Evolutionary conservation across 31 red algal species (phyloP), one percentile per base, ranked within the genome.

Genomic region (Odonthalia washingtoniensis): DNA sequence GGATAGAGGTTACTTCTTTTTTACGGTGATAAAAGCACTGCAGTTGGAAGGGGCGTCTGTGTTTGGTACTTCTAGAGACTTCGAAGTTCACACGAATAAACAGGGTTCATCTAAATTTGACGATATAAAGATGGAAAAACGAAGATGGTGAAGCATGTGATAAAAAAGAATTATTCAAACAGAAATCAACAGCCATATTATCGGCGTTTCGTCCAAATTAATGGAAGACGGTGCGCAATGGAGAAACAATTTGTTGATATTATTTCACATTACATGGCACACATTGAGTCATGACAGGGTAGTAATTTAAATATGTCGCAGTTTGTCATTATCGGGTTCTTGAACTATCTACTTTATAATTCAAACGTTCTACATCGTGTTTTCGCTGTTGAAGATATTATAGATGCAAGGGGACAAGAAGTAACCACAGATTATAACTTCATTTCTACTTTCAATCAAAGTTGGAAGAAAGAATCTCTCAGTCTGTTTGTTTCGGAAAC

Each of bases 311-410:
- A 61, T 61, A 14, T 61, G 24, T 61, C 52, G 14, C 52, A 61
- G 16, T 61, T 61, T 61, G 52, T 61, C 24, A 61, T 24, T 17
- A 14, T 61, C 14, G 16, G 52, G 16, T 61, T 61, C 24, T 61
- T 61, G 52, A 61, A 61, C 52, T 61, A 61, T 24, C 24, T 61
- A 61, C 52, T 61, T 24, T 61, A 61, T 61, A 61, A 61, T 61
- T 61, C 52, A 17, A 17, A 61, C 24, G 52, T 61, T 14, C 52
- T 24, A 17, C 52, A 24, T 61, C 52, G 52, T 24, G 52, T 61
- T 14, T n/a, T n/a, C n/a, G n/a, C n/a, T n/a, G n/a, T n/a, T n/a
- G n/a, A n/a, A n/a, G n/a, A n/a, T n/a, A n/a, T 61, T 61, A 17
- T 61, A 61, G 52, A 61, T 24, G 52, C 52, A 61, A 14, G 52